Percentiles rank a stretch among this genome's conserved stretches.
phyloP scores from a whole-genome alignment of 1,284 basidiomycete species.

The Trichosporon faecale region DNA sequence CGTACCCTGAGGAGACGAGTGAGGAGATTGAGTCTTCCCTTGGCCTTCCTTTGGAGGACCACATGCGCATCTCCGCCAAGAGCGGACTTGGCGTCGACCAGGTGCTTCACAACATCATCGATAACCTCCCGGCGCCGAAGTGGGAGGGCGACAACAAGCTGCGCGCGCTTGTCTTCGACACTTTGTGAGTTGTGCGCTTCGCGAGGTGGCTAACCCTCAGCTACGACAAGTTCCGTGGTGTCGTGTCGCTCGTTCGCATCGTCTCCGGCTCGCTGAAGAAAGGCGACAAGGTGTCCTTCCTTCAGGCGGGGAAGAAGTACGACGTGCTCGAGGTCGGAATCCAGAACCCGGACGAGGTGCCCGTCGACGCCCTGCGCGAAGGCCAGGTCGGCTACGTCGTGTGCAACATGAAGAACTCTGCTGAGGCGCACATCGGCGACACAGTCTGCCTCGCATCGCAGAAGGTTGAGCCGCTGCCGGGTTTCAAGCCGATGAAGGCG shows the following conservation, averaged over 20 bases:
- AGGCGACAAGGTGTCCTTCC: constrained; percentile 87
- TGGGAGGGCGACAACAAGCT: constrained; percentile 57
- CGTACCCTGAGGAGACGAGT: constrained; percentile 73
- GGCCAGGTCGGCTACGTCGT: constrained; percentile 89
- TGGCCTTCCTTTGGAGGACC: constrained; percentile 67
- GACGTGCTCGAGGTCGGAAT: constrained; percentile 90
- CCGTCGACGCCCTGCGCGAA: constrained; percentile 66
- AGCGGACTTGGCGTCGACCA: constrained; percentile 72
- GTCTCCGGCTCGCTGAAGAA: constrained; percentile 59
- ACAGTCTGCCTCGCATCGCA: constrained; percentile 79
- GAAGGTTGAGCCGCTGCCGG: constrained; percentile 78
- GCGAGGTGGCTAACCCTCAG: constrained; percentile 53
- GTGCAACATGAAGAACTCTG: constrained; percentile 97
- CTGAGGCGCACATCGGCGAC: constrained; percentile 74
- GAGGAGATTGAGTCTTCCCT: constrained; percentile 77
- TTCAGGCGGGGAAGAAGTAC: constrained; percentile 83
- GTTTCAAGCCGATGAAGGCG: constrained; percentile 86
- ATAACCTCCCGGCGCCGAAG: constrained; percentile 73
- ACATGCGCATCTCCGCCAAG: constrained; percentile 85
- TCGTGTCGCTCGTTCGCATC: constrained; percentile 85
- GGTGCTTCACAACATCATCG: constrained; percentile 75
- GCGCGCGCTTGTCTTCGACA: constrained; percentile 90
- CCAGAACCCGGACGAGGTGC: constrained; percentile 82
- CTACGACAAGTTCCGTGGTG: constrained; percentile 94
- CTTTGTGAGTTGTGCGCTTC: constrained; percentile 60